Conservation (phyloP, 352 stramenopile species). For the Pythium aquatile region DNA sequence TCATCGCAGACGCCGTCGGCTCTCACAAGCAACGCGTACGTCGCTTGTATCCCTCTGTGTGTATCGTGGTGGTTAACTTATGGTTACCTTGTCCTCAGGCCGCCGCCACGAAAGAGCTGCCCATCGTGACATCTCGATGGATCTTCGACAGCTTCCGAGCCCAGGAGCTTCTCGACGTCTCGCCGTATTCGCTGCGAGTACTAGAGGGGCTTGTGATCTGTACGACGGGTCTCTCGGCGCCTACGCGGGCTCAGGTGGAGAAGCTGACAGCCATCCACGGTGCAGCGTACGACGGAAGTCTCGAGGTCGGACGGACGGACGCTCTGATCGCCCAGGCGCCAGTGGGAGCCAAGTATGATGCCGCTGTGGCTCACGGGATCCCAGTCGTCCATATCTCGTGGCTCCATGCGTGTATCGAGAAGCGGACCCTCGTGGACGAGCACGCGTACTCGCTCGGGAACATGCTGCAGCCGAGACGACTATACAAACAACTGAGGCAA, state of each 20-base stretch:
- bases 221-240: constrained; percentile 54
- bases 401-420: constrained; percentile 67
- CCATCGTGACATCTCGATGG: constrained; percentile 52
- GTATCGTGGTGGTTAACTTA: not conserved
- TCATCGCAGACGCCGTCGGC: constrained; percentile 59
- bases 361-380: constrained; percentile 51
- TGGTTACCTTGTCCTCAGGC: constrained; percentile 19
- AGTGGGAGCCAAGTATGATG: constrained; percentile 64
- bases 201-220: constrained; percentile 68
- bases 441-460: constrained; percentile 43
- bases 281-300: constrained; percentile 51
- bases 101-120: constrained; percentile 43
- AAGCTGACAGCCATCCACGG: constrained; percentile 40
- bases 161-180: constrained; percentile 39
- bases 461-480: constrained; percentile 31
- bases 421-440: constrained; percentile 42
- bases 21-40: constrained; percentile 66
- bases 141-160: constrained; percentile 66
- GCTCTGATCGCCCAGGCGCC: constrained; percentile 61
- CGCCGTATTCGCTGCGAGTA: constrained; percentile 34
- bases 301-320: constrained; percentile 59
- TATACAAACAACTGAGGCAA: constrained; percentile 40
- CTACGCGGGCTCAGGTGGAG: constrained; percentile 54
- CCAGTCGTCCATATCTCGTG: constrained; percentile 70
- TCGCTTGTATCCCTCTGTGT: constrained; percentile 2